phyloP scores from a whole-genome alignment of 345 rosid species.

The Anacardium occidentale region DNA sequence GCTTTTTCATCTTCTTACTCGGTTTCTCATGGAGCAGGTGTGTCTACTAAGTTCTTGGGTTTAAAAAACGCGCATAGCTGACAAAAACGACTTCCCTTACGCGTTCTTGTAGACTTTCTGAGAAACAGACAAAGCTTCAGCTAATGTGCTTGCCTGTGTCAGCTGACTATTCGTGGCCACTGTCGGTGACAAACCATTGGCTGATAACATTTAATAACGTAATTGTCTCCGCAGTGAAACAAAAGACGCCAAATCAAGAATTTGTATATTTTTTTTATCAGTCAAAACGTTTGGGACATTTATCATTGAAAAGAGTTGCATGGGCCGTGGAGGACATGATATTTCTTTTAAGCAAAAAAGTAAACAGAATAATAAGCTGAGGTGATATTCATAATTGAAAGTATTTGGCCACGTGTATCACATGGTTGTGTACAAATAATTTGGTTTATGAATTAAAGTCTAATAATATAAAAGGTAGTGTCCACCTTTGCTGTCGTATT shows the following conservation, averaged over 20 bases:
- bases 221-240: not conserved
- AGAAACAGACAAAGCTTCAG: not conserved
- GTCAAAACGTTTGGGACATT: conserved; percentile 7
- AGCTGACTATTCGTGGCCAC: not conserved
- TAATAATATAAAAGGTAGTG: not conserved
- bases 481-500: not conserved
- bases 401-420: conserved; percentile 18
- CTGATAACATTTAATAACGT: too few species aligned
- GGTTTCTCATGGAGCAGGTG: too few species aligned
- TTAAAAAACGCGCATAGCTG: not conserved
- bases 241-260: not conserved
- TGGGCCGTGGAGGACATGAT: too few species aligned
- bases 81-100: not conserved
- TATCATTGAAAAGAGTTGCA: too few species aligned
- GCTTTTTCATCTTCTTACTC: too few species aligned
- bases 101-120: not conserved
- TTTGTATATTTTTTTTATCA: too few species aligned
- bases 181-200: conserved; percentile 19
- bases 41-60: too few species aligned
- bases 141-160: not conserved
- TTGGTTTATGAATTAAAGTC: not conserved
- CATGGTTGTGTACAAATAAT: conserved; percentile 6
- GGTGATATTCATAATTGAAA: too few species aligned
- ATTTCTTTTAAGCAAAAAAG: too few species aligned
- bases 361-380: too few species aligned